A percentile compares a stretch with the other conserved stretches of the same genome.
These are phyloP conservation scores for Cicer arietinum DNA, from an alignment of 306 rosid species.

Conservation along the genomic window DNA sequence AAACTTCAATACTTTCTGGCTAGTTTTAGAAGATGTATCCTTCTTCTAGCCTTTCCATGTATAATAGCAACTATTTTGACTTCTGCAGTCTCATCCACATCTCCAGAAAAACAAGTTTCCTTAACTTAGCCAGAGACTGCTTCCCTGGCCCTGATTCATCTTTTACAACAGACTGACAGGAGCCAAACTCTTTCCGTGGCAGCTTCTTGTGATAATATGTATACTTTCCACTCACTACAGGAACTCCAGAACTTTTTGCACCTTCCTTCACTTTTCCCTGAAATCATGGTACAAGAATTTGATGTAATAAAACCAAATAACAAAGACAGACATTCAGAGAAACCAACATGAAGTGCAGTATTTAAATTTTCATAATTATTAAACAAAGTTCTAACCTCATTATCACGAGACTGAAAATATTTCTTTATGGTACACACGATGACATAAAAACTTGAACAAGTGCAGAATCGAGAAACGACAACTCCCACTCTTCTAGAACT, in stretches of 20 bases:
- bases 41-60: conserved; percentile 50
- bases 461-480: conserved; percentile 48
- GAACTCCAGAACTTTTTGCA: conserved; percentile 47
- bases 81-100: conserved; percentile 47
- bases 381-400: conserved; percentile 53
- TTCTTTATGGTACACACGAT: conserved; percentile 56
- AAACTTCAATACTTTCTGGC: conserved; percentile 54
- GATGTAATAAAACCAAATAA: conserved; percentile 38
- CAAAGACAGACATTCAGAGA: conserved; percentile 23
- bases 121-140: conserved; percentile 55
- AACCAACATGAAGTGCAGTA: conserved; percentile 30
- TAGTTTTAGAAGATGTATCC: conserved; percentile 46
- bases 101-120: conserved; percentile 55
- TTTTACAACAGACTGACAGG: conserved; percentile 46
- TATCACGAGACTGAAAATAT: conserved; percentile 41
- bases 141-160: conserved; percentile 44
- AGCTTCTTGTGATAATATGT: conserved; percentile 68
- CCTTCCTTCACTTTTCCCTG: conserved; percentile 50
- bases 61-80: conserved; percentile 45
- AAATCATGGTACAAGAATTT: conserved; percentile 26
- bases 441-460: conserved; percentile 52
- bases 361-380: conserved; percentile 32
- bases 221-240: conserved; percentile 52
- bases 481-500: conserved; percentile 71
- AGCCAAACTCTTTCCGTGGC: conserved; percentile 50